Base-by-base conservation (phyloP, 2,329 filamentous ascomycete species). In the Monosporascus sp. region DNA sequence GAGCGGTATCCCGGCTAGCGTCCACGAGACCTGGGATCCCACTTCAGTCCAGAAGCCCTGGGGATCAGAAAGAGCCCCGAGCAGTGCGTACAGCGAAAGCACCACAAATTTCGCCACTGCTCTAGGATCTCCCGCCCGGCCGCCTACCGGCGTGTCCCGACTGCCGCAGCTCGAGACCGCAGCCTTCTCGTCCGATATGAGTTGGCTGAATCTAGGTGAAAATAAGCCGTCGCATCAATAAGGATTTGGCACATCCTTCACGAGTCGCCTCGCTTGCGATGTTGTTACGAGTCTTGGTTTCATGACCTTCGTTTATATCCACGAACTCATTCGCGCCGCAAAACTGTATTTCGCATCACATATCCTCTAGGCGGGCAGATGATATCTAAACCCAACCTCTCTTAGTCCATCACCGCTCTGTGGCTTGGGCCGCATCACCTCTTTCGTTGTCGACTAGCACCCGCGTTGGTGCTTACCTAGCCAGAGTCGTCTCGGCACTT, bases 181-280 rank as follows among this genome's bases (percentile, higher is more conserved):
- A 48, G 68, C 75, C 26, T 74, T 73, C 7, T 77, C 79, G 14
- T 79, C 78, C 49, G 88, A 91, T 68, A 89, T 91, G 86, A 89
- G 86, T 70, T 92, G 88, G 88, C 72, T 92, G 58, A 91, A 91
- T 64, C 76, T 91, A 19, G 85, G 84, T 47, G 79, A 80, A 38
- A 64, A 65, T 40, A 59, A 65, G 24, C 56, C 52, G 37, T 37
- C 53, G 19, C 58, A 52, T 24, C 53, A 52, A 44, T 63, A 27
- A 52, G 22, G 20, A n/a, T 37, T 31, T 58, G 44, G 40, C 38
- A 31, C 51, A 41, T 49, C 26, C 52, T n/a, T 11, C 38, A 20
- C 38, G 17, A 19, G 8, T 48, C 49, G 14, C 49, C 50, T 20
- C 48, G 27, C 52, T 63, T 56, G 58, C 55, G 60, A 62, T 55